These are phyloP conservation scores for Penicillium fimorum DNA, from an alignment of 495 filamentous ascomycete genomes.

Conservation along the genomic window DNA sequence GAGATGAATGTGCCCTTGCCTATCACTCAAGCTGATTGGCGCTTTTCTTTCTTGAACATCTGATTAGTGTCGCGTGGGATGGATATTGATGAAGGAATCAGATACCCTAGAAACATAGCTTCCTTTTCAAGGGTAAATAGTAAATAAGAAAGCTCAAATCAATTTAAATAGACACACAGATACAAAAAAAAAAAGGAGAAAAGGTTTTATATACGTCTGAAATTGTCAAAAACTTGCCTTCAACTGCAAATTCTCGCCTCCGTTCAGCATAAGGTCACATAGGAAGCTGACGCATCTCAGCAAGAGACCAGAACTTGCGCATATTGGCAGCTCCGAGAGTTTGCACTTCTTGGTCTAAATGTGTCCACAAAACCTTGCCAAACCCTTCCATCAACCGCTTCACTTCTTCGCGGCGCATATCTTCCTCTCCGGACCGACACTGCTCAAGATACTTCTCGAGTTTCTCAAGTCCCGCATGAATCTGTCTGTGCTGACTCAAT, in stretches of 20 bases:
- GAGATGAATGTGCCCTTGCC: too few relatives aligned
- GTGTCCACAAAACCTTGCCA: conserved; percentile 66
- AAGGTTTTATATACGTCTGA: neutral
- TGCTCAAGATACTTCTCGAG: conserved; percentile 65
- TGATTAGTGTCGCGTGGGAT: neutral
- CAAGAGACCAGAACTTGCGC: conserved; percentile 75
- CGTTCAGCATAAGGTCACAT: conserved; percentile 46
- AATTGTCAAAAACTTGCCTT: neutral
- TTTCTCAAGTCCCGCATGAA: conserved; percentile 76
- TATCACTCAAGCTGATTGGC: too few relatives aligned
- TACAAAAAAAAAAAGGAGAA: neutral
- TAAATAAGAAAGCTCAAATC: neutral
- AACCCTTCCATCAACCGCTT: conserved; percentile 67
- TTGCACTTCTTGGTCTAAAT: conserved; percentile 72
- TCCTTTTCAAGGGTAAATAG: neutral
- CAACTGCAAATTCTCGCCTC: neutral
- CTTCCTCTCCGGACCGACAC: conserved; percentile 63
- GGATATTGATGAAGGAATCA: neutral
- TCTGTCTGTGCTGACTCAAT: conserved; percentile 74
- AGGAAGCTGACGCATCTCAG: conserved; percentile 72
- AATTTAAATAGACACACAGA: neutral
- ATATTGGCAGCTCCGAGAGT: conserved; percentile 79
- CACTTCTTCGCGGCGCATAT: conserved; percentile 66
- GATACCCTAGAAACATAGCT: neutral
- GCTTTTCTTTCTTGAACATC: too few relatives aligned